Evolutionary conservation across 2,329 filamentous ascomycete species (phyloP), one percentile per base, ranked within the genome.

Genomic region (Hypoxylon sp.): DNA sequence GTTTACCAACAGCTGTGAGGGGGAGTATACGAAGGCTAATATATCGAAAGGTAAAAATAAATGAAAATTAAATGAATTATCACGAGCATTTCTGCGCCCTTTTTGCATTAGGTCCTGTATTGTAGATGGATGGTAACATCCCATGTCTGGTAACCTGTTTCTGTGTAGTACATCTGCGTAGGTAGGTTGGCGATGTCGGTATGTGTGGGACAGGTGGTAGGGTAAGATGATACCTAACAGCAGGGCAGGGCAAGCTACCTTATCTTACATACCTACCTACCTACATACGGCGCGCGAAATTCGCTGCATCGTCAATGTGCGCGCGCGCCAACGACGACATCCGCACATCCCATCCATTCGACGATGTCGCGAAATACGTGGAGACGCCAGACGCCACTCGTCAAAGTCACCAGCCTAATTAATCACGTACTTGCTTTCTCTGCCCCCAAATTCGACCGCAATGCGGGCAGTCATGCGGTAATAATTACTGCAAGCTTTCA

Each of bases 141-240:
- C 21, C 44, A 10, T 48, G 15, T 21, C 31, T 24, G 21, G 55
- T 37, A 58, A 58, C 55, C 55, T 58, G 55, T 58, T 58, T 58
- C 19, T 27, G 19, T 54, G 32, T n/a, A 35, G 39, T 4, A 44
- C 39, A 21, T 44, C 6, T 32, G 31, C 2, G 32, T 37, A 37
- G 32, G 17, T 39, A 52, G 31, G 21, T 52, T n/a, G n/a, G n/a
- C n/a, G n/a, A n/a, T n/a, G n/a, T n/a, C n/a, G 11, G 5, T 17
- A 52, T 52, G 15, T n/a, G 35, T 44, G 48, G 24, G n/a, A 8
- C 46, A 44, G 10, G 57, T 50, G 24, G 62, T 61, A 68, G 57
- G 62, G 66, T 68, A 60, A 62, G 54, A 69, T 69, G 67, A 46
- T 56, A 66, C 62, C 67, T 63, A 51, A 63, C 54, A 50, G 56